Evolutionary conservation across 2,329 filamentous ascomycete genomes (phyloP).

Genomic region (Sporothrix curviconia): DNA sequence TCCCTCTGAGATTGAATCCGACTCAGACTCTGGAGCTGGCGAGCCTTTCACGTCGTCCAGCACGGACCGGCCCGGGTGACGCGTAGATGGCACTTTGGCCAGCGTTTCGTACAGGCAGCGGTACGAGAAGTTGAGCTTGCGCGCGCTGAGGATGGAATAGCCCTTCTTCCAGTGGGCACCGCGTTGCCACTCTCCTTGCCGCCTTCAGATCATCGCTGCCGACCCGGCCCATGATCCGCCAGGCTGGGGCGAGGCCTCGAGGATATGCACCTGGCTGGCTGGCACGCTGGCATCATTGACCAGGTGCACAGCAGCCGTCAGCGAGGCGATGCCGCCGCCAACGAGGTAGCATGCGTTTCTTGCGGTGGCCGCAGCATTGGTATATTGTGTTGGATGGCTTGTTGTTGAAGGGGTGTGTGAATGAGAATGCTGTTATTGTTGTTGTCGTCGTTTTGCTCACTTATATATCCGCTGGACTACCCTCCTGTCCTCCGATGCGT

Average conservation of each 20-base stretch:
- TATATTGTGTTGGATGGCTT: not conserved
- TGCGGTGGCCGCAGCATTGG: constrained; percentile 16
- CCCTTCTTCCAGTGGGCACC: constrained; percentile 20
- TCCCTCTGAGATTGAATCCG: not conserved
- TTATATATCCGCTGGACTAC: not conserved
- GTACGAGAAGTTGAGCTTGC: constrained; percentile 28
- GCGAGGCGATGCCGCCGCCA: constrained; percentile 27
- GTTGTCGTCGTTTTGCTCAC: too few relatives aligned
- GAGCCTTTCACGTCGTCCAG: constrained; percentile 23
- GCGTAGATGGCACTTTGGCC: constrained; percentile 22
- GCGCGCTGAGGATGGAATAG: constrained; percentile 24
- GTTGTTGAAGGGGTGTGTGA: too few relatives aligned
- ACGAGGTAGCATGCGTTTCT: constrained; percentile 25
- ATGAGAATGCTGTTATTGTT: too few relatives aligned
- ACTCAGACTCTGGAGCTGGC: not conserved
- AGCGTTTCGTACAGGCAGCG: constrained; percentile 26
- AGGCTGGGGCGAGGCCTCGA: constrained; percentile 22
- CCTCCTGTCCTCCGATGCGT: not conserved
- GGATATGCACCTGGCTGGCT: constrained; percentile 24
- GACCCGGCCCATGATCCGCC: constrained; percentile 22
- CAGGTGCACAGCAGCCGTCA: constrained; percentile 26
- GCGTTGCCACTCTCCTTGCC: constrained; percentile 1
- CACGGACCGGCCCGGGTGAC: constrained; percentile 20
- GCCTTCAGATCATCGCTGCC: not conserved
- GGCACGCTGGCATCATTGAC: constrained; percentile 26